phyloP scores from a whole-genome alignment of 1,284 basidiomycete species.

The Grifola frondosa region DNA sequence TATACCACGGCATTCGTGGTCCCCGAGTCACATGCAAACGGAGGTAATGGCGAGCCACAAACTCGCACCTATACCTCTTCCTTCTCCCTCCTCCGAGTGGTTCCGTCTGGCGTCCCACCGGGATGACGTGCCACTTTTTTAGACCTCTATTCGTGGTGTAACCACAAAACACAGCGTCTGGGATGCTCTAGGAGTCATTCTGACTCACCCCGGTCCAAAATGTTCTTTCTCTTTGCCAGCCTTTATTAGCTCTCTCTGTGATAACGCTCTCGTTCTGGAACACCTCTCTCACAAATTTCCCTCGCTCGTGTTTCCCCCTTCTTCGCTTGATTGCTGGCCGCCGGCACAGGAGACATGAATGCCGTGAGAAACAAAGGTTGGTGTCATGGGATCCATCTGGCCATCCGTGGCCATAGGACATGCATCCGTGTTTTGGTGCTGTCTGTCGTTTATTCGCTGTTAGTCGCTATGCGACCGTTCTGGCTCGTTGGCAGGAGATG shows the following conservation, averaged over 20 bases:
- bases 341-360: conserved; percentile 13
- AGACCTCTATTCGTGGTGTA: background rate
- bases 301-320: background rate
- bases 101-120: conserved; percentile 9
- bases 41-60: too few relatives aligned
- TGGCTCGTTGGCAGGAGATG: too few relatives aligned
- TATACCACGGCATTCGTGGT: too few relatives aligned
- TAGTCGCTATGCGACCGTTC: conserved; percentile 8
- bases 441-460: background rate
- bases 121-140: conserved; percentile 14
- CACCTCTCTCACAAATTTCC: background rate
- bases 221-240: too few relatives aligned
- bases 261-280: conserved; percentile 2
- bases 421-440: background rate
- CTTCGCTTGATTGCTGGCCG: background rate
- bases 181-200: conserved; percentile 6
- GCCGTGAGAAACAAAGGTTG: conserved; percentile 15
- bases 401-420: too few relatives aligned
- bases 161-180: conserved; percentile 4
- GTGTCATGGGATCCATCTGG: background rate
- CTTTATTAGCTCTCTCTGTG: conserved; percentile 3
- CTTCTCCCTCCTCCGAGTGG: conserved; percentile 6
- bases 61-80: too few relatives aligned
- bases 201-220: conserved; percentile 10
- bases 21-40: background rate